These are phyloP conservation scores for Cantharellus anzutake DNA, from an alignment of 768 basidiomycete genomes.

Conservation along the genomic window DNA sequence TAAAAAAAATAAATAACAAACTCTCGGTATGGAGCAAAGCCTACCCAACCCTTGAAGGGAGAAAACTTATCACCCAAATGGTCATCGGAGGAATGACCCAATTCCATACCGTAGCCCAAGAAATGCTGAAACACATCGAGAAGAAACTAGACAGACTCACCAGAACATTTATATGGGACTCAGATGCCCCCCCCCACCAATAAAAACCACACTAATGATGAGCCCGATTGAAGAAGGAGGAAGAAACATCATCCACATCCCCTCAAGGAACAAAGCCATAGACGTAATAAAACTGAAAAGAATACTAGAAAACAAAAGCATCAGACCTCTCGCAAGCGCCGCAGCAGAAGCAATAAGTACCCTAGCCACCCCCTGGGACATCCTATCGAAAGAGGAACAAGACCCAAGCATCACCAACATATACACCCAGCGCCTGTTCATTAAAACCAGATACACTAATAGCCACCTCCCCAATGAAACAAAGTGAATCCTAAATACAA, in stretches of 20 bases:
- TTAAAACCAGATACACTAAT: too few relatives aligned
- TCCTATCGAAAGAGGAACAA: too few relatives aligned
- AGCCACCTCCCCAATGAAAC: too few relatives aligned
- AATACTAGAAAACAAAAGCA: too few relatives aligned
- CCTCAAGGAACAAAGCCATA: too few relatives aligned
- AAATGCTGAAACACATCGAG: background rate
- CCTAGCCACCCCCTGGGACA: too few relatives aligned
- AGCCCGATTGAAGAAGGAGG: background rate
- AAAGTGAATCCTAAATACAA: too few relatives aligned
- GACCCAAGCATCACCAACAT: too few relatives aligned
- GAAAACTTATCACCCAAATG: background rate
- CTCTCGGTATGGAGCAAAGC: background rate
- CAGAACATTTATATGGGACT: background rate
- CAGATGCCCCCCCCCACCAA: background rate
- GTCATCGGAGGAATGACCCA: background rate
- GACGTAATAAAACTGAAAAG: too few relatives aligned
- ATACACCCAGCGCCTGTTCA: too few relatives aligned
- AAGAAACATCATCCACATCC: background rate
- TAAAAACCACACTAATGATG: background rate
- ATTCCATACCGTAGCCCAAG: background rate
- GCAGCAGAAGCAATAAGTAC: too few relatives aligned
- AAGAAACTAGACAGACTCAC: background rate
- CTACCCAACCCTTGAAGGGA: conserved; percentile 2
- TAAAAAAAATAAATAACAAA: conserved; percentile 6
- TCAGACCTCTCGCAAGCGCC: too few relatives aligned